Evolutionary conservation across 2,329 filamentous ascomycete species (phyloP), one percentile per base, ranked within the genome.

Genomic region (Trichophyton schoenleinii): DNA sequence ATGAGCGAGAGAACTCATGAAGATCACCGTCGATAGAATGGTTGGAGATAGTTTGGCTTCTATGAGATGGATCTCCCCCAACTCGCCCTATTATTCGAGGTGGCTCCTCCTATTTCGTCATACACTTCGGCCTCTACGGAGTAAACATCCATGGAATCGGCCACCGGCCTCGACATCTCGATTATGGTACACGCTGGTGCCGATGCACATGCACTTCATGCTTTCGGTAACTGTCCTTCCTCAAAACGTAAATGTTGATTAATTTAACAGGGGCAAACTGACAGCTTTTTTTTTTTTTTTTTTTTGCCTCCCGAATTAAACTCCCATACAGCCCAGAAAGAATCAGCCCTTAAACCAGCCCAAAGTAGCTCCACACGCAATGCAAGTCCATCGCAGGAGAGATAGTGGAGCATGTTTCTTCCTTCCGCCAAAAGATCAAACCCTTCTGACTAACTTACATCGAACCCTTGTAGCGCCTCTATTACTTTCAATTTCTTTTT

Each of bases 321-420:
- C 46, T 25, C n/a, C 15, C 6, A 22, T 25, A 28, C 46, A 15
- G 46, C 46, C 46, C 20, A 52, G 46, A 48, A 48, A 52, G 46
- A 48, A 48, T 48, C 46, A 52, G 46, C 46, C 46, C 11, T 52
- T 52, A 15, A 52, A 52, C 22, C 8, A 52, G 46, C 46, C 20
- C 46, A 28, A 49, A 28, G 46, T 31, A 52, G 46, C 46, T 52
- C 46, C 46, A 52, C 46, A 52, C 25, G 20, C 46, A 52, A 44
- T 52, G 46, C 46, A 52, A 52, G 46, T 52, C 46, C 46, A 52
- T 52, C 46, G 46, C 46, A 52, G 46, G 46, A 52, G 46, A 52
- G 46, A 31, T 52, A 52, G 46, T 52, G 46, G 46, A 52, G 46
- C 46, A 52, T 52, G 46, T 52, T 52, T 52, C 46, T 52, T 52